Evolutionary conservation across 2,329 filamentous ascomycete genomes (phyloP).

Genomic region (Arthrobotrys musiformis): DNA sequence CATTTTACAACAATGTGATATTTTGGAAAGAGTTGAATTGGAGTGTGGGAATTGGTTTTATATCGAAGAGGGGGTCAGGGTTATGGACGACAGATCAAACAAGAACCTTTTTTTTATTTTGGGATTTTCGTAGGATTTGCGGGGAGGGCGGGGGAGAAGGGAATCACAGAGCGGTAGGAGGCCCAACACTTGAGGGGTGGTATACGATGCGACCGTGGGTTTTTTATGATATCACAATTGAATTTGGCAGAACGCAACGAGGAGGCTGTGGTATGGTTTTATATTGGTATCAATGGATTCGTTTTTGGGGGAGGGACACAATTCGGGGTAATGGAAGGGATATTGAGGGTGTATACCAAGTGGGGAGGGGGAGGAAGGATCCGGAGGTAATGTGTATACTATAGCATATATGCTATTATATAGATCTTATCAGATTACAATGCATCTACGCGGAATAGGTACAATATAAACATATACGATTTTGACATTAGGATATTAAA

Average conservation of each 20-base stretch:
- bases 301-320: not conserved
- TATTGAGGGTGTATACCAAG: not conserved
- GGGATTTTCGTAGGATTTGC: not conserved
- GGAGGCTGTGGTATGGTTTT: not conserved
- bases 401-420: not conserved
- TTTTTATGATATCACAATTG: constrained; percentile 6
- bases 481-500: too few species aligned
- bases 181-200: constrained; percentile 5
- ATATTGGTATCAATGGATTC: not conserved
- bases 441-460: too few species aligned
- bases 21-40: constrained; percentile 46
- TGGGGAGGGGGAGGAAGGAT: not conserved
- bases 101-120: not conserved
- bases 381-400: not conserved
- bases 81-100: not conserved
- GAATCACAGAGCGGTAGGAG: not conserved
- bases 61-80: not conserved
- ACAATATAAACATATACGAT: too few species aligned
- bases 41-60: constrained; percentile 11
- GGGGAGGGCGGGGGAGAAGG: too few species aligned
- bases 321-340: not conserved
- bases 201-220: not conserved
- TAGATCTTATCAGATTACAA: too few species aligned
- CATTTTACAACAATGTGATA: constrained; percentile 55
- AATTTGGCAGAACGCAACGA: not conserved